Evolutionary conservation across 148 eudicot genomes (phyloP).

Genomic region (Pouteria glomerata): DNA sequence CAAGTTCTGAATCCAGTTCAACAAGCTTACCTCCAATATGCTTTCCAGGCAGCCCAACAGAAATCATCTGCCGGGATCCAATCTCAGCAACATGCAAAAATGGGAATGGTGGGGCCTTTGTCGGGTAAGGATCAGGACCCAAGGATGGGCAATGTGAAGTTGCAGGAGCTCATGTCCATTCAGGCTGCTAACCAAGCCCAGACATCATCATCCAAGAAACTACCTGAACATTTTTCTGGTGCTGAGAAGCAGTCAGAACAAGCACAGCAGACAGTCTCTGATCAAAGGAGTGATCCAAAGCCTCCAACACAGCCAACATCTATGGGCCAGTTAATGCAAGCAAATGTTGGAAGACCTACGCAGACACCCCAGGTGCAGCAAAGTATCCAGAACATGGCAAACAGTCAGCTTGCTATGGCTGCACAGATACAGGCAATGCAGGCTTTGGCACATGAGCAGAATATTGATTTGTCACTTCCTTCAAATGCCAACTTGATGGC

Average conservation of each 20-base stretch:
- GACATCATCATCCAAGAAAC: conserved; percentile 53
- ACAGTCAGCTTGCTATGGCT: conserved; percentile 58
- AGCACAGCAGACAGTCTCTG: conserved; percentile 36
- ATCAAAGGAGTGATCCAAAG: conserved; percentile 60
- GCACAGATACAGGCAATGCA: conserved; percentile 81
- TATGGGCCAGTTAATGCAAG: conserved; percentile 42
- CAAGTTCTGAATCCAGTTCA: conserved; percentile 61
- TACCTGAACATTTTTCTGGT: conserved; percentile 47
- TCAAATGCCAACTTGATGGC: conserved; percentile 76
- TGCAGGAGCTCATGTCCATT: conserved; percentile 46
- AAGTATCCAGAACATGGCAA: conserved; percentile 46
- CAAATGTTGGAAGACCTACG: conserved; percentile 43
- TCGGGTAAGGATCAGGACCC: conserved; percentile 56
- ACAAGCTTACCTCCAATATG: conserved; percentile 74
- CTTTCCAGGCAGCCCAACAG: conserved; percentile 71
- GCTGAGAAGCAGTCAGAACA: conserved; percentile 48
- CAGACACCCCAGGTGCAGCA: conserved; percentile 51
- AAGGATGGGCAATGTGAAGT: conserved; percentile 37
- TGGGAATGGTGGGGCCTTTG: conserved; percentile 48
- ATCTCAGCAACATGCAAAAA: conserved; percentile 58
- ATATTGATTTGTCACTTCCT: conserved; percentile 82
- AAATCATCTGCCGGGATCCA: conserved; percentile 55
- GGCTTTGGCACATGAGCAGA: conserved; percentile 76
- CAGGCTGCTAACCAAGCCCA: conserved; percentile 58
- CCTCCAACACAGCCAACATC: conserved; percentile 43